Conservation (phyloP, 495 filamentous ascomycete species). For the Cercophora samala region DNA sequence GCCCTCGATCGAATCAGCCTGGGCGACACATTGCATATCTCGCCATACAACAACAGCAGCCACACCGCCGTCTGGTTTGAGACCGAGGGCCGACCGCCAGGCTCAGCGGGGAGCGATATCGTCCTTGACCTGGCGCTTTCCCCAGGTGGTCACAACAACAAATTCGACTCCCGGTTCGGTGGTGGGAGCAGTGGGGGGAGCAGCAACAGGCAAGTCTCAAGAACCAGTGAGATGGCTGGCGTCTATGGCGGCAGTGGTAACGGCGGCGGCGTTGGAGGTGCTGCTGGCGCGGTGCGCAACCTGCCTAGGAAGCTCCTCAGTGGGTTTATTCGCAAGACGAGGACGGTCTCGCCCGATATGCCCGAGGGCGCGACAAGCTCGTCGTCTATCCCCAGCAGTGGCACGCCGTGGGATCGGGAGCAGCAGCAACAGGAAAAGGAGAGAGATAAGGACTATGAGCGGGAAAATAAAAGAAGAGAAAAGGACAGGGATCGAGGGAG, state of each 20-base stretch:
- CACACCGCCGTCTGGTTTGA: constrained; percentile 34
- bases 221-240: constrained; percentile 34
- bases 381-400: constrained; percentile 5
- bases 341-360: constrained; percentile 31
- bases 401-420: constrained; percentile 27
- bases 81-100: constrained; percentile 39
- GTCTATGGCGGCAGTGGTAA: constrained; percentile 24
- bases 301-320: constrained; percentile 46
- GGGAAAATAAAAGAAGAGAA: background rate
- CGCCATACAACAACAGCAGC: constrained; percentile 30
- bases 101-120: constrained; percentile 49
- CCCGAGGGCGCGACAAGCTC: constrained; percentile 13
- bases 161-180: constrained; percentile 4
- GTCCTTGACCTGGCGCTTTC: background rate
- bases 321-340: constrained; percentile 44
- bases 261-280: no score
- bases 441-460: constrained; percentile 1
- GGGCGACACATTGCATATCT: constrained; percentile 35
- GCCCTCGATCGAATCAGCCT: constrained; percentile 65
- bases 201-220: constrained; percentile 34
- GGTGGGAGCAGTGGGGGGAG: constrained; percentile 23
- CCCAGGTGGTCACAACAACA: background rate
- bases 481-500: constrained; percentile 5
- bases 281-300: constrained; percentile 33
- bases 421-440: background rate